Conservation (phyloP, 257 asterid genomes). For the Solanum verrucosum region DNA sequence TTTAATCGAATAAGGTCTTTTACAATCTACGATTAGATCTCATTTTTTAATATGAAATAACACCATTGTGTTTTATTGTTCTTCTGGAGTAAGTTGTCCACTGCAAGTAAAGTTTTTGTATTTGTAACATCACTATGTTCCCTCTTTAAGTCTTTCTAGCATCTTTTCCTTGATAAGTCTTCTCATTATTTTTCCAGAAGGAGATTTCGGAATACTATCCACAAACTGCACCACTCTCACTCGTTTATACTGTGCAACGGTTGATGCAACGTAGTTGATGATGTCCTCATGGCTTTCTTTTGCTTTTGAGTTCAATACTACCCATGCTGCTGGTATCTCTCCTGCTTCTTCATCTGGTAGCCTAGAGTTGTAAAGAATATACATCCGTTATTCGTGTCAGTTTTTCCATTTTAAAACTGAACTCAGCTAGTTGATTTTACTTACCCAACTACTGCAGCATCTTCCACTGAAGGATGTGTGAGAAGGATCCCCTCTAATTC, state of each 20-base stretch:
- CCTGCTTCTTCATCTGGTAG: conserved; percentile 73
- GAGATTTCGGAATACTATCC: conserved; percentile 69
- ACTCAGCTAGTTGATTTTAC: background rate
- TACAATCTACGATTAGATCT: background rate
- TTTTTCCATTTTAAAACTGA: background rate
- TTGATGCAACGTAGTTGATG: conserved; percentile 50
- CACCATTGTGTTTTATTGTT: background rate
- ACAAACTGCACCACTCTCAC: conserved; percentile 62
- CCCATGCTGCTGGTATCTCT: conserved; percentile 83
- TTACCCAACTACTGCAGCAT: conserved; percentile 93
- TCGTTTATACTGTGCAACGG: conserved; percentile 62
- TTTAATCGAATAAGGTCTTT: conserved; percentile 5
- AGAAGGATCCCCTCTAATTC: conserved; percentile 92
- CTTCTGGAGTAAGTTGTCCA: background rate
- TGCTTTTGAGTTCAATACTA: conserved; percentile 50
- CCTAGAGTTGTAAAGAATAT: conserved; percentile 20
- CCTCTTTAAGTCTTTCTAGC: conserved; percentile 15
- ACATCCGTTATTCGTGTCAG: background rate
- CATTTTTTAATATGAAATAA: background rate
- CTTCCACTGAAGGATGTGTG: conserved; percentile 74
- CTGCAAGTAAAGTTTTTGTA: background rate
- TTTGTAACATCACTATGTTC: background rate
- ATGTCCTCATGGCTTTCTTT: conserved; percentile 63
- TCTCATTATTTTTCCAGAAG: conserved; percentile 90
- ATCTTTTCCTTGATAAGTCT: conserved; percentile 61